Base-by-base conservation (phyloP, 768 basidiomycete genomes). In the Termitomyces heimii region DNA sequence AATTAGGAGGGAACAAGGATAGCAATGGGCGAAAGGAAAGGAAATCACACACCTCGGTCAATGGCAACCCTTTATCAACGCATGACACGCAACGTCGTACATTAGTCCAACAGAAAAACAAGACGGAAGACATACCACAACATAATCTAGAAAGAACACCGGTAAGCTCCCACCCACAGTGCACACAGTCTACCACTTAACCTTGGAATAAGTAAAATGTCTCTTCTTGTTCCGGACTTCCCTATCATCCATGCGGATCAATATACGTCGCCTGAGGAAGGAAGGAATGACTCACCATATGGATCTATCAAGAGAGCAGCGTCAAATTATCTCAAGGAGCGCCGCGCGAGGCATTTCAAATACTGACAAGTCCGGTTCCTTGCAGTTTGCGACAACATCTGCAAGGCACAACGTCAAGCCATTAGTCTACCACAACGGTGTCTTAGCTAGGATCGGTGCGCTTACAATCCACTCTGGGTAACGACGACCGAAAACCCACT, bases 141-240 rank as follows among this genome's bases (percentile, higher is more conserved):
- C 93, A 96, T 96, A 45, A 95, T 79, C 86, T 92, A 69, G 34
- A 0, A 71, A 65, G 58, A 67, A 71, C 22, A 67, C 72, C 35
- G 61, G 61, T 26, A 67, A 49, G 8, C 6, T 59, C 54, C 14
- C 10, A 35, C 5, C 12, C 5, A 2, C n/a, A 10, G 32, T n/a
- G n/a, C n/a, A 12, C n/a, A 9, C 10, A 16, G 14, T 16, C 43
- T 62, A 62, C 77, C 65, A 60, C 39, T 5, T 14, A 8, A 84
- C 86, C 82, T 93, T 93, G 55, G 89, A 92, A 67, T 93, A 94
- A 40, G 93, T 89, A 66, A 94, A 96, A 64, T 95, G 86, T 50
- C 88, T 82, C 69, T 88, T 83, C 69, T 84, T 83, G 61, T 88
- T 87, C 57, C 95, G 80, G 18, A 98, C 95, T 74, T 98, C 95